Percentiles rank a stretch among this genome's conserved stretches.
Evolutionary conservation across 2,329 filamentous ascomycete species (phyloP).

Genomic region (Lizonia empirigonia): DNA sequence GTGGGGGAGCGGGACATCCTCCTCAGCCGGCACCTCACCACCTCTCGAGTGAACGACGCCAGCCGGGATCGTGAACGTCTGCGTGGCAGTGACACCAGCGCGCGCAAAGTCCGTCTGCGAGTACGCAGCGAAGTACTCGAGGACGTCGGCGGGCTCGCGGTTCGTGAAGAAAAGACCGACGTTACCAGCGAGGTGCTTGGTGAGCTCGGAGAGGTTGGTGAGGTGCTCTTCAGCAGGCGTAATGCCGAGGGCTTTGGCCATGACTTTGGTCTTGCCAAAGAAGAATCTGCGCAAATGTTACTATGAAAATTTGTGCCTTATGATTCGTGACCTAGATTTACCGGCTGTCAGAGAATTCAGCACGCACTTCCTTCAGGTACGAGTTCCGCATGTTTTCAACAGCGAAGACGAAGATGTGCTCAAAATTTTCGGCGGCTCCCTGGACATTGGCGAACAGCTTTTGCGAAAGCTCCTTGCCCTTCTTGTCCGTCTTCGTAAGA

Average conservation of each 20-base stretch:
- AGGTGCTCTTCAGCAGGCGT: conserved; percentile 79
- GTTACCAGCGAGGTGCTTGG: conserved; percentile 74
- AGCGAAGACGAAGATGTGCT: conserved; percentile 90
- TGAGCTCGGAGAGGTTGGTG: conserved; percentile 74
- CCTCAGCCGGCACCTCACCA: conserved; percentile 76
- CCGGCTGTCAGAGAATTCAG: conserved; percentile 83
- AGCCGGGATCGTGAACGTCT: conserved; percentile 78
- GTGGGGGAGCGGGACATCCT: conserved; percentile 87
- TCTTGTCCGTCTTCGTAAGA: conserved; percentile 90
- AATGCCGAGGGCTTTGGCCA: conserved; percentile 89
- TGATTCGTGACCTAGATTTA: conserved; percentile 51
- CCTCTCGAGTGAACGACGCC: conserved; percentile 80
- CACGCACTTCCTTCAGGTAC: conserved; percentile 87
- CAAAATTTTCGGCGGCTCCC: conserved; percentile 81
- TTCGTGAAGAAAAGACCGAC: conserved; percentile 92
- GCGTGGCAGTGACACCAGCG: conserved; percentile 75
- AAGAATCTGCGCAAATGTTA: conserved; percentile 69
- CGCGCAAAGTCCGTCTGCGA: conserved; percentile 86
- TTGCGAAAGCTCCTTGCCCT: conserved; percentile 87
- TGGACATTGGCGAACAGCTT: conserved; percentile 88
- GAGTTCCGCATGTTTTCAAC: conserved; percentile 99
- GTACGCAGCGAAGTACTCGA: conserved; percentile 74
- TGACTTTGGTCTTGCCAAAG: conserved; percentile 99
- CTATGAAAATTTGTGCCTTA: conserved; percentile 20
- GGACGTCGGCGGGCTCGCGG: conserved; percentile 69